Evolutionary conservation across 257 asterid species (phyloP).

Genomic region (Mitragyna speciosa): DNA sequence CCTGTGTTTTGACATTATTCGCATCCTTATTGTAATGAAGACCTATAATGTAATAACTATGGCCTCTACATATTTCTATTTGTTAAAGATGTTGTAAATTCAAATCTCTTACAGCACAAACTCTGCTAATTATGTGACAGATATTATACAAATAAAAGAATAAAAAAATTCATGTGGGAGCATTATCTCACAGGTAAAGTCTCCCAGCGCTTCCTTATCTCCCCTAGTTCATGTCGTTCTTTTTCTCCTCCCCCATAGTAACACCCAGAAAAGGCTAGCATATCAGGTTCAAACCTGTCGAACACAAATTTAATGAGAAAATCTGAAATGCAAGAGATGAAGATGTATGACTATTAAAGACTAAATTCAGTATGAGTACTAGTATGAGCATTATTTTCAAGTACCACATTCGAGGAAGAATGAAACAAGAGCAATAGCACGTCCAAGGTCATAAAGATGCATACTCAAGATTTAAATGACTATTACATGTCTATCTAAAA

Average conservation of each 20-base stretch:
- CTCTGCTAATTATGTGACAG: not conserved
- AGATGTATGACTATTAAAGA: not conserved
- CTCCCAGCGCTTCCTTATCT: slow-evolving; percentile 54
- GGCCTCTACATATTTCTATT: not conserved
- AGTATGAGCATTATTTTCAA: not conserved
- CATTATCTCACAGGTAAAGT: slow-evolving; percentile 44
- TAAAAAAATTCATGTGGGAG: not conserved
- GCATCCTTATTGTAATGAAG: not conserved
- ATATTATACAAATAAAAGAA: not conserved
- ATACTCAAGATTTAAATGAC: not conserved
- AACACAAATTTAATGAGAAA: not conserved
- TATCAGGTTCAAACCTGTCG: slow-evolving; percentile 57
- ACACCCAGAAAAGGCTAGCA: slow-evolving; percentile 57
- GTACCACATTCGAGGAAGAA: not conserved
- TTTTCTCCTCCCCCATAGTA: slow-evolving; percentile 54
- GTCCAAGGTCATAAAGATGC: not conserved
- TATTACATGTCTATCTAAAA: not conserved
- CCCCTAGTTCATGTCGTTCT: slow-evolving; percentile 43
- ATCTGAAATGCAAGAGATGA: slow-evolving; percentile 2
- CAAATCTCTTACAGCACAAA: not conserved
- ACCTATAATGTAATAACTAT: not conserved
- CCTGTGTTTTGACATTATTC: not conserved
- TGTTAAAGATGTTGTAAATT: not conserved
- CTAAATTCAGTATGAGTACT: not conserved
- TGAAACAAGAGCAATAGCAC: not conserved